Evolutionary conservation across 164 flowering plant genomes (phyloP).

Genomic region (Liquidambar formosana): DNA sequence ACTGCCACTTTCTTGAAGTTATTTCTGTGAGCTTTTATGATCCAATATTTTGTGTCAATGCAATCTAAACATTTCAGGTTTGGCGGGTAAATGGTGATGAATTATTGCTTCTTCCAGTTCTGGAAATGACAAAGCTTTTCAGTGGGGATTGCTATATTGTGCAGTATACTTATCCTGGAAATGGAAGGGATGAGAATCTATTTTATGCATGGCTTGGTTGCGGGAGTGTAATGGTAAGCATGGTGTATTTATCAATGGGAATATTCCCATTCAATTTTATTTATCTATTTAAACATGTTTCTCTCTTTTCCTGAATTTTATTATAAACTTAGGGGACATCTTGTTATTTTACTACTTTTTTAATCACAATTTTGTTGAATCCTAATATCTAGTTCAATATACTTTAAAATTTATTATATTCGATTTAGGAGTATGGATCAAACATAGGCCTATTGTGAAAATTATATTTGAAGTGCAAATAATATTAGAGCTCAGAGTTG

Average conservation of each 20-base stretch:
- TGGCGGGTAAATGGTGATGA: conserved; percentile 63
- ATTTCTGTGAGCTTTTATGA: conserved; percentile 4
- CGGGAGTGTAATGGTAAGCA: conserved; percentile 42
- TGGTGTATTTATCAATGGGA: background rate
- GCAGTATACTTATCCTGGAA: conserved; percentile 55
- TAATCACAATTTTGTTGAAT: background rate
- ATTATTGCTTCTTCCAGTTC: conserved; percentile 33
- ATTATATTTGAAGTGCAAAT: too few relatives aligned
- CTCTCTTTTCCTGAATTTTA: background rate
- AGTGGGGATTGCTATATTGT: conserved; percentile 78
- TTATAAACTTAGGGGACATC: background rate
- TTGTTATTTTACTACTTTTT: too few relatives aligned
- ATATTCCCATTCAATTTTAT: background rate
- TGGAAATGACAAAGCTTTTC: conserved; percentile 47
- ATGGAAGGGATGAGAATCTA: conserved; percentile 54
- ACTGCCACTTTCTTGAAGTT: background rate
- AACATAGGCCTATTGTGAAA: too few relatives aligned
- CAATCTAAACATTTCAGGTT: conserved; percentile 44
- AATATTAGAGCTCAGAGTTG: too few relatives aligned
- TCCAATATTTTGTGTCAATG: conserved; percentile 4
- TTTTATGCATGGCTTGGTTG: conserved; percentile 71
- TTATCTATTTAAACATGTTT: background rate
- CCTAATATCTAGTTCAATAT: too few relatives aligned
- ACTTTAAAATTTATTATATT: too few relatives aligned
- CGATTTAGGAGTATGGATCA: too few relatives aligned